Conservation (phyloP, 495 filamentous ascomycete species). For the Penicillium desertorum region DNA sequence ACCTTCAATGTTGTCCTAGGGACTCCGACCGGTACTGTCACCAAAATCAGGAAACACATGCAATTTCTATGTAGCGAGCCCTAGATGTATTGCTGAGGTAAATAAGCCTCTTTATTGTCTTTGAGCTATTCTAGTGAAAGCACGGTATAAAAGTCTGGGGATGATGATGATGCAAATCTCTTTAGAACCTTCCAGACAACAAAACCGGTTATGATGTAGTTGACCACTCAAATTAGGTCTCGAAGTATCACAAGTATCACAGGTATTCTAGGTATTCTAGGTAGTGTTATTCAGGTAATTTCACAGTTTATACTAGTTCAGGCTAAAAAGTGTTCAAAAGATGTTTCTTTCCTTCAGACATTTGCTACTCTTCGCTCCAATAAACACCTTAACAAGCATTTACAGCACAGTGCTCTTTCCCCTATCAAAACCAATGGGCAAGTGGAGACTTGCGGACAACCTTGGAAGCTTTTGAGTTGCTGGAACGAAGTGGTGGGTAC, state of each 20-base stretch:
- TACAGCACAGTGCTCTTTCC: background rate
- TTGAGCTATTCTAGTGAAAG: background rate
- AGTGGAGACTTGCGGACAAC: background rate
- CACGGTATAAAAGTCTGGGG: background rate
- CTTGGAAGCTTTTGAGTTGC: background rate
- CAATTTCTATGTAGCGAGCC: background rate
- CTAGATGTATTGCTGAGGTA: background rate
- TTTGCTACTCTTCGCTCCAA: background rate
- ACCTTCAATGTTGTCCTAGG: background rate
- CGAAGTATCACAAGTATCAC: background rate
- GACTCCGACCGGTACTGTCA: background rate
- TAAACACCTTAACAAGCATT: background rate
- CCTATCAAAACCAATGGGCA: background rate
- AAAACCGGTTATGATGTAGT: background rate
- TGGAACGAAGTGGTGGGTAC: no score
- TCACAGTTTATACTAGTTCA: background rate
- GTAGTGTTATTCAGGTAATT: background rate
- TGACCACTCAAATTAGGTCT: background rate
- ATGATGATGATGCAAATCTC: background rate
- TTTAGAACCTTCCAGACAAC: background rate
- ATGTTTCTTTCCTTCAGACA: no score
- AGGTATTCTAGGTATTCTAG: background rate
- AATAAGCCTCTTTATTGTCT: background rate
- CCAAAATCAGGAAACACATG: background rate
- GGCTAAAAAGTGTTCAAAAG: background rate